These are phyloP conservation scores for Candida patagonica DNA, from an alignment of 805 yeast genomes.

Conservation along the genomic window DNA sequence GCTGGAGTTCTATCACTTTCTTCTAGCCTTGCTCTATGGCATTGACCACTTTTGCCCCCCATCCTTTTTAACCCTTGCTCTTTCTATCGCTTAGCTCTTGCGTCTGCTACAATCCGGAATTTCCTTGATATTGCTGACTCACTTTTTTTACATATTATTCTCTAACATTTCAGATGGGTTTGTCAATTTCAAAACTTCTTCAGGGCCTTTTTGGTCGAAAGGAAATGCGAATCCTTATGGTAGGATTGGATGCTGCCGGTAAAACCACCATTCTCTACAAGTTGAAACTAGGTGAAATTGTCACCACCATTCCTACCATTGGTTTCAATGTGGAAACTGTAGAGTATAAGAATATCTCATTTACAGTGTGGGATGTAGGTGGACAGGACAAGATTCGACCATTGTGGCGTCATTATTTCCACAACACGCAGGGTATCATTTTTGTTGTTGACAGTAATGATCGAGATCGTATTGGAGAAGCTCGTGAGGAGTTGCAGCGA, in stretches of 20 bases:
- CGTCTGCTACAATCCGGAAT: no score
- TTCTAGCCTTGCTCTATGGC: no score
- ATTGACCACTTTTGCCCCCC: no score
- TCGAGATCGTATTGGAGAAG: constrained; percentile 95
- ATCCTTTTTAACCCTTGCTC: no score
- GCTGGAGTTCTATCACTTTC: no score
- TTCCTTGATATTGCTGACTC: no score
- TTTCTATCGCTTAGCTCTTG: no score
- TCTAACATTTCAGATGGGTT: constrained; percentile 58
- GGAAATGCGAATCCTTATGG: constrained; percentile 98
- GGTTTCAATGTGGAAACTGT: constrained; percentile 97
- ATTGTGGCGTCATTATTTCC: constrained; percentile 96
- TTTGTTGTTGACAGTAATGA: constrained; percentile 97
- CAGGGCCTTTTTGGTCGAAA: constrained; percentile 94
- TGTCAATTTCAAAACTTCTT: constrained; percentile 87
- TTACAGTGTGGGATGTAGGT: constrained; percentile 93
- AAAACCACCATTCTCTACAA: constrained; percentile 93
- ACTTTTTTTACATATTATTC: background rate
- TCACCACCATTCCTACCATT: constrained; percentile 92
- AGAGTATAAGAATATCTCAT: constrained; percentile 88
- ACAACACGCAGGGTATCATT: constrained; percentile 96
- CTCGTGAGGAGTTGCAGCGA: constrained; percentile 96
- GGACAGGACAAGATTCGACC: constrained; percentile 91
- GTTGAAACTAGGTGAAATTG: constrained; percentile 91
- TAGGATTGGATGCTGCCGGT: constrained; percentile 98